Evolutionary conservation across 2,329 filamentous ascomycete species (phyloP).

Genomic region (Trichocomaceae sp.): DNA sequence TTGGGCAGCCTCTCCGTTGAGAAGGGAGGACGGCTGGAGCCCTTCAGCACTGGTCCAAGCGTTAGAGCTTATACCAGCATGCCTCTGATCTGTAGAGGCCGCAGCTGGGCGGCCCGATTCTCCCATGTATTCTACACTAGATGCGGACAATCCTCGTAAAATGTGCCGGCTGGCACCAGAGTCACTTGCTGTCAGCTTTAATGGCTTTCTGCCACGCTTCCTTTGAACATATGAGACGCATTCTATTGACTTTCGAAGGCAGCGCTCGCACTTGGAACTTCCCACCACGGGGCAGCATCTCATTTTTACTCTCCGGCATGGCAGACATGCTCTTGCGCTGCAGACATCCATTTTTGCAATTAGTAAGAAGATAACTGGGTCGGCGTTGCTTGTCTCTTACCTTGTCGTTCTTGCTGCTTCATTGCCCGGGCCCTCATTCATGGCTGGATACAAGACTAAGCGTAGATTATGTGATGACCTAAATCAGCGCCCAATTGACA

Average conservation of each 20-base stretch:
- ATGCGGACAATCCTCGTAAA: not conserved
- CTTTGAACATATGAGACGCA: not conserved
- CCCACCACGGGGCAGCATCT: not conserved
- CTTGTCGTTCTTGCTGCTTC: not conserved
- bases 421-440: too few relatives aligned
- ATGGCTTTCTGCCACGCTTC: not conserved
- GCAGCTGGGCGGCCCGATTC: not conserved
- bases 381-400: not conserved
- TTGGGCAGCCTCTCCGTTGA: not conserved
- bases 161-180: not conserved
- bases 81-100: not conserved
- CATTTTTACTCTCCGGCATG: not conserved
- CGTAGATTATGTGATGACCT: too few relatives aligned
- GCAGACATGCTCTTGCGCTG: not conserved
- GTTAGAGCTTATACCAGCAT: not conserved
- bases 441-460: too few relatives aligned
- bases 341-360: not conserved
- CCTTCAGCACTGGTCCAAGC: not conserved
- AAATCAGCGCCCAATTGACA: too few relatives aligned
- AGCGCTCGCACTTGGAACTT: not conserved
- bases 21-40: not conserved
- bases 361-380: not conserved
- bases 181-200: not conserved
- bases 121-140: not conserved
- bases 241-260: conserved; percentile 3